Base-by-base conservation (phyloP, 805 yeast species). In the Zygosaccharomyces gambellarensis region DNA sequence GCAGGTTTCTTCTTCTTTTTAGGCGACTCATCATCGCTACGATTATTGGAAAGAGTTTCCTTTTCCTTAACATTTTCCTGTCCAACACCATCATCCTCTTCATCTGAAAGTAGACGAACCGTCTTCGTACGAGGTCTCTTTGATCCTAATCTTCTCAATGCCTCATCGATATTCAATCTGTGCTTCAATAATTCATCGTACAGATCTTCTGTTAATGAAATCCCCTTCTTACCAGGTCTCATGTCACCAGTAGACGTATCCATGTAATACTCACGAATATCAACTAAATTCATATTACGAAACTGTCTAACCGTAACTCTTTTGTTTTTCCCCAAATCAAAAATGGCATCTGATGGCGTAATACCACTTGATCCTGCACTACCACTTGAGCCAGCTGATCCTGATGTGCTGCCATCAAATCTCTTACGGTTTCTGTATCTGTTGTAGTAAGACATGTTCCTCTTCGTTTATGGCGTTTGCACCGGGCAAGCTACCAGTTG, bases 241-340 rank as follows among this genome's bases (percentile, higher is more conserved):
- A 76, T 73, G 52, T 81, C 83, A 5, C 84, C 84, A 8, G 72
- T 69, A 3, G 72, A 66, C n/a, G 73, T 70, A 44, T 81, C 79
- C 46, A 73, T 74, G 65, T 88, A 90, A 69, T 74, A 89, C 64
- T 90, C 97, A 50, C 98, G 77, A 46, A 90, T 86, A 60, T 90
- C 96, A 11, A 92, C 80, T 55, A 90, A 70, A 30, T 78, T 78
- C 48, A 72, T 70, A 45, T 82, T 82, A 48, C 85, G 82, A 72
- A 81, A 90, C 56, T 77, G 78, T 49, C 89, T 76, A 14, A 92
- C 89, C 0, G 87, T 79, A 29, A 87, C 85, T 48, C 81, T 78
- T 62, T 88, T 89, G 59, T 75, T 82, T 56, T 73, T 74, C 3
- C 83, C 82, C 45, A 80, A 68, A 71, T 78, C 68, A 46, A 68